Evolutionary conservation across 2,329 filamentous ascomycete species (phyloP).

Genomic region (Xylariaceae sp.): DNA sequence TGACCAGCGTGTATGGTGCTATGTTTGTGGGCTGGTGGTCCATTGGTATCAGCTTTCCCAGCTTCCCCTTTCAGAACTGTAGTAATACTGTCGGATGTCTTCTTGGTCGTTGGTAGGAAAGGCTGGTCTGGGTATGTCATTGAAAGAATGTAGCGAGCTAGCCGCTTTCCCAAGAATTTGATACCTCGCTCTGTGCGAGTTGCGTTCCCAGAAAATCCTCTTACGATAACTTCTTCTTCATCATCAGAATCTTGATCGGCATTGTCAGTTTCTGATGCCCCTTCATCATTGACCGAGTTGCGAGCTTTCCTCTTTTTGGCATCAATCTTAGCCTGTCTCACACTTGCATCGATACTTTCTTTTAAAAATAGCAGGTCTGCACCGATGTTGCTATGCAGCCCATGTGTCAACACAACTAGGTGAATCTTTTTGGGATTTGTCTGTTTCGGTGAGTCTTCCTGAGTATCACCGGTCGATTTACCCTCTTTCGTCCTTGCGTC

Average conservation of each 20-base stretch:
- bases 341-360: conserved; percentile 88
- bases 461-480: conserved; percentile 20
- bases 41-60: conserved; percentile 41
- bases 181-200: conserved; percentile 91
- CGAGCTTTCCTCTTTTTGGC: conserved; percentile 57
- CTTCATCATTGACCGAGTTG: conserved; percentile 21
- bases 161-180: conserved; percentile 90
- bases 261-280: background rate
- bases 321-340: conserved; percentile 68
- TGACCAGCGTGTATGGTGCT: conserved; percentile 53
- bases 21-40: conserved; percentile 53
- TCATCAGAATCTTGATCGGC: conserved; percentile 48
- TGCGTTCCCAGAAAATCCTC: conserved; percentile 86
- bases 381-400: conserved; percentile 90
- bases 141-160: conserved; percentile 84
- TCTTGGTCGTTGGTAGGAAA: conserved; percentile 64
- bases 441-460: conserved; percentile 20
- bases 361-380: conserved; percentile 97
- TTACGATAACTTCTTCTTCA: conserved; percentile 81
- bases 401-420: conserved; percentile 88
- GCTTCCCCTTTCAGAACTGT: conserved; percentile 37
- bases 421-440: conserved; percentile 67
- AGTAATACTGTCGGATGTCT: conserved; percentile 41
- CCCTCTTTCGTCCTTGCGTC: conserved; percentile 26
- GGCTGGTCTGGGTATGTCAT: conserved; percentile 95